Evolutionary conservation across 257 asterid species (phyloP).

Genomic region (Cordia subcordata): DNA sequence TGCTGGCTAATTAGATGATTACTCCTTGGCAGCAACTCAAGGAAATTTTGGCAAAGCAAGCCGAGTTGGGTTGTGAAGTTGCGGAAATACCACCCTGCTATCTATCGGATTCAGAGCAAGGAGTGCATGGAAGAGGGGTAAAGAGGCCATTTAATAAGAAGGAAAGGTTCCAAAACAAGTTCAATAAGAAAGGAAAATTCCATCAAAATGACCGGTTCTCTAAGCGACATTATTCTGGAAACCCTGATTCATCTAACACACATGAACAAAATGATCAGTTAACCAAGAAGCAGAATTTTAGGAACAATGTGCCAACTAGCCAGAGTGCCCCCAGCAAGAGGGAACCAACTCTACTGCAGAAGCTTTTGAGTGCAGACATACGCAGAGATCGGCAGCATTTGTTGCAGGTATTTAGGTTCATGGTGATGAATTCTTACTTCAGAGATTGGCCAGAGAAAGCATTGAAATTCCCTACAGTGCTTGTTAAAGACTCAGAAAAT

Average conservation of each 20-base stretch:
- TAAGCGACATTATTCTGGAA: slow-evolving; percentile 33
- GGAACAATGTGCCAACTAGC: slow-evolving; percentile 16
- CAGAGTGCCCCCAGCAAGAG: slow-evolving; percentile 10
- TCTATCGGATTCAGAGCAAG: slow-evolving; percentile 64
- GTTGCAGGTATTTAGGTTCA: slow-evolving; percentile 81
- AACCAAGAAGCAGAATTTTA: slow-evolving; percentile 22
- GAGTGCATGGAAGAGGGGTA: slow-evolving; percentile 25
- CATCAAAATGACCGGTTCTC: slow-evolving; percentile 37
- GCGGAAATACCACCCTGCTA: slow-evolving; percentile 88
- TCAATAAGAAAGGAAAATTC: slow-evolving; percentile 51
- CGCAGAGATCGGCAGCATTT: slow-evolving; percentile 61
- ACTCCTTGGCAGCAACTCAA: slow-evolving; percentile 65
- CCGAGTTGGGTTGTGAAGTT: slow-evolving; percentile 89
- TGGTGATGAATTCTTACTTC: slow-evolving; percentile 76
- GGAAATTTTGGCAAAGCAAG: slow-evolving; percentile 89
- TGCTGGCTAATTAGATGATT: neutral
- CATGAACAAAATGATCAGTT: slow-evolving; percentile 20
- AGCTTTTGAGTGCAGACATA: slow-evolving; percentile 63
- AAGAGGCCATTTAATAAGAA: slow-evolving; percentile 36
- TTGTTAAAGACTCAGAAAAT: slow-evolving; percentile 41
- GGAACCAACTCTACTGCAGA: slow-evolving; percentile 70
- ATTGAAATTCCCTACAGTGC: slow-evolving; percentile 55
- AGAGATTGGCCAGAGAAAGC: slow-evolving; percentile 41
- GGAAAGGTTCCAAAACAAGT: slow-evolving; percentile 50
- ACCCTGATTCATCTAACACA: slow-evolving; percentile 21